Evolutionary conservation across 164 flowering plant genomes (phyloP), one percentile per base, ranked within the genome.

Genomic region (Taxillus chinensis): DNA sequence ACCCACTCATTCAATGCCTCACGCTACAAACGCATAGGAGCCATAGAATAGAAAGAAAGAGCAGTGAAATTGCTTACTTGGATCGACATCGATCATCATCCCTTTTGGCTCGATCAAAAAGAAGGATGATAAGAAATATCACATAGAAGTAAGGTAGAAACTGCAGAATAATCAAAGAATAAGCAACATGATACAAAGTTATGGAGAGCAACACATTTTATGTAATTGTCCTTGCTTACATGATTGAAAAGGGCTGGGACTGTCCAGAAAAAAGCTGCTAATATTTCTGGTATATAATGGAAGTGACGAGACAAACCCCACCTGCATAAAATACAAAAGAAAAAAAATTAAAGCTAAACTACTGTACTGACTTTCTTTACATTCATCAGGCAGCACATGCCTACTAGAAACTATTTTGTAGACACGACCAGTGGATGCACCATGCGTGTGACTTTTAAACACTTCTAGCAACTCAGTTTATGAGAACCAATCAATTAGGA

Each of bases 241-340:
- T 90, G 87, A 69, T 76, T 77, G 64, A 93, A 93, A 67, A 93
- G 90, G 64, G 95, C 97, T 15, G 97, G 97, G 14, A 84, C 71
- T 2, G 93, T 90, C 99, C 99, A 93, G 78, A 83, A 90, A 65
- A 93, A 93, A 11, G 96, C 85, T 40, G 89, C 87, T 64, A 73
- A 67, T 68, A 93, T 93, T 77, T 93, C 99, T 17, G 99, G 97
- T 45, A 90, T 85, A 70, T 93, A 93, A 67, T 93, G 99, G 74
- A 90, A 93, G 75, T 93, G 97, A 56, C 97, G 95, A 72, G 97
- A 65, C 71, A 90, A 76, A 38, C 99, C 96, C 99, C 99, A 93
- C 99, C 99, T 93, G 81, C 68, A 68, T 8, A 11, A 73, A 62
- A 10, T 50, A 62, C 14, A 57, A 37, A 57, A 64, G 53, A 45